Percentiles rank a stretch among this genome's conserved stretches.
Evolutionary conservation across 441 rosid species (phyloP).

Genomic region (Arabidopsis lyrata): DNA sequence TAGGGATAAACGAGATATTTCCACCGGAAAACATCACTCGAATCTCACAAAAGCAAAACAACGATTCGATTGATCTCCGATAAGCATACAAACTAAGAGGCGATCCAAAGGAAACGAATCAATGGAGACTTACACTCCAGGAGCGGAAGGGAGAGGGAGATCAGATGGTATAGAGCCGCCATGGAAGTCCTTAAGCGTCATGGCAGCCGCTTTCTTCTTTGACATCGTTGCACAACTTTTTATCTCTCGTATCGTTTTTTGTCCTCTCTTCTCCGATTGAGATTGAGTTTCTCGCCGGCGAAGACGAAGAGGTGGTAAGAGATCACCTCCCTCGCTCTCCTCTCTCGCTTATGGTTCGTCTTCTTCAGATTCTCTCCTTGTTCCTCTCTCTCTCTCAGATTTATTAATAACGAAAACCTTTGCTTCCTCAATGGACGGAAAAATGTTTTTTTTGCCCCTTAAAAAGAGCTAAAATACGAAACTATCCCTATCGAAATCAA

Average conservation of each 20-base stretch:
- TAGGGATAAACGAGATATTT: background rate
- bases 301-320: slow-evolving; percentile 12
- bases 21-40: slow-evolving; percentile 10
- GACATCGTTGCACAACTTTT: slow-evolving; percentile 55
- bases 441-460: slow-evolving; percentile 21
- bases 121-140: slow-evolving; percentile 71
- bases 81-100: slow-evolving; percentile 19
- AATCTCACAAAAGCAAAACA: slow-evolving; percentile 15
- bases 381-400: slow-evolving; percentile 12
- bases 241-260: slow-evolving; percentile 14
- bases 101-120: slow-evolving; percentile 36
- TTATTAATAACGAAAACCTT: slow-evolving; percentile 35
- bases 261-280: slow-evolving; percentile 37
- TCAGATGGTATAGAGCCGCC: slow-evolving; percentile 90
- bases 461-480: background rate
- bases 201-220: slow-evolving; percentile 75
- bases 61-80: slow-evolving; percentile 33
- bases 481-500: background rate
- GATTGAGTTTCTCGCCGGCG: slow-evolving; percentile 37
- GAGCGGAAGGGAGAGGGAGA: slow-evolving; percentile 90
- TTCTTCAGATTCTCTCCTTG: slow-evolving; percentile 34
- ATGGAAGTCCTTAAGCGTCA: slow-evolving; percentile 92
- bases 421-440: slow-evolving; percentile 33
- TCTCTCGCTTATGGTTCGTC: slow-evolving; percentile 30
- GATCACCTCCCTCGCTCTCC: slow-evolving; percentile 16